Base-by-base conservation (phyloP, 2,329 filamentous ascomycete genomes). In the Diplodia sapinea region DNA sequence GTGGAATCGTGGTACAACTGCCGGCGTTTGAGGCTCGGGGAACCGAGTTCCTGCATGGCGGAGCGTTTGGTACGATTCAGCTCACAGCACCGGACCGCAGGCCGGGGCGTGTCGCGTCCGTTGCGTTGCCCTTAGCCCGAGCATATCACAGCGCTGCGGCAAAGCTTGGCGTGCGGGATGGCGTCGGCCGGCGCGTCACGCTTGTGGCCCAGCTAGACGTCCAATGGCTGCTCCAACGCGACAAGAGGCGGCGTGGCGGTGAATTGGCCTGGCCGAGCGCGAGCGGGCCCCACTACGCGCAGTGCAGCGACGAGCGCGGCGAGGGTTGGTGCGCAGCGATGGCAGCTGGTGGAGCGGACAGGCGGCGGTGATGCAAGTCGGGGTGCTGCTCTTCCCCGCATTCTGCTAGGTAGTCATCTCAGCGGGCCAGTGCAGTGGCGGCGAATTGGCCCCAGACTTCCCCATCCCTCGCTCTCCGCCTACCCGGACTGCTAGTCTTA, bases 161-260 rank as follows among this genome's bases (percentile, higher is more conserved):
- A 51, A 63, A 63, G 59, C 59, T 63, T 63, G 59, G 59, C 59
- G 47, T 38, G 59, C 57, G 59, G 59, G 59, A 51, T 63, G 59
- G 59, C 59, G 59, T 36, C 47, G 43, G 36, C n/a, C 47, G 33
- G 59, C 6, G n/a, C n/a, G 29, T 51, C 59, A 17, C 43, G 26
- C 47, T 38, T 38, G n/a, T 15, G 26, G 38, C 5, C 40, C 3
- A 17, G 26, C 57, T 20, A 15, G 29, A 50, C 17, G 17, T 47
- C n/a, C 33, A 36, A 15, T 61, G 56, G 33, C 17, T 13, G 57
- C 13, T 29, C 5, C 57, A 26, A 9, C 15, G 29, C 31, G 8
- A 33, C 31, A 33, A 9, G 31, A 33, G 8, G 31, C 31, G 6
- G 6, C 15, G 12, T 23, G 36, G n/a, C 33, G 50, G 52, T 55